Evolutionary conservation across 1,139 yeast species (phyloP).

Genomic region (Diutina siamensis): DNA sequence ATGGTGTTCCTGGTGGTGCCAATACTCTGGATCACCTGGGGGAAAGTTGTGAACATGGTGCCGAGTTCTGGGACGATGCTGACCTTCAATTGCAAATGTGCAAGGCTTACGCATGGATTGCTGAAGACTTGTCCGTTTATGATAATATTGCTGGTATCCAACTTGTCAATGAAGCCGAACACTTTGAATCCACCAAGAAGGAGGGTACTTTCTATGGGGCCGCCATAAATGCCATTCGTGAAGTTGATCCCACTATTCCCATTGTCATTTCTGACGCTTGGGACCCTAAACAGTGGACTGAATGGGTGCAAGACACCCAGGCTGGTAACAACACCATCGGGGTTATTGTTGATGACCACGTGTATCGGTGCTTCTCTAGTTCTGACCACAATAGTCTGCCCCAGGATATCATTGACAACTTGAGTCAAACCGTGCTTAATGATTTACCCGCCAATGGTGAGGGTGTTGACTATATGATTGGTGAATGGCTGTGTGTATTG

Average conservation of each 20-base stretch:
- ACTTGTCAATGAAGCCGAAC: constrained; percentile 74
- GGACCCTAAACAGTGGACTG: constrained; percentile 76
- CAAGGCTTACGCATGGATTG: constrained; percentile 47
- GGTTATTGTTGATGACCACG: constrained; percentile 71
- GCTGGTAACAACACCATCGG: constrained; percentile 37
- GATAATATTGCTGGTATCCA: constrained; percentile 78
- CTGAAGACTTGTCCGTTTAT: constrained; percentile 39
- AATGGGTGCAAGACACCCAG: constrained; percentile 40
- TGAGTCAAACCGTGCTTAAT: constrained; percentile 40
- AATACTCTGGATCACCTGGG: constrained; percentile 81
- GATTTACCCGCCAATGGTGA: constrained; percentile 33
- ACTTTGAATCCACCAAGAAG: constrained; percentile 33
- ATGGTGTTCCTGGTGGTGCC: constrained; percentile 90
- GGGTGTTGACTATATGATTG: constrained; percentile 66
- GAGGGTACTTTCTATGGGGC: constrained; percentile 57
- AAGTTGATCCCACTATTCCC: constrained; percentile 47
- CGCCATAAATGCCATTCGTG: constrained; percentile 53
- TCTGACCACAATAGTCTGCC: constrained; percentile 59
- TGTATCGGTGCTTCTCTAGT: constrained; percentile 78
- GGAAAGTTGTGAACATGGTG: constrained; percentile 32
- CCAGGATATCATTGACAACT: constrained; percentile 46
- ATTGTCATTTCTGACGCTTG: constrained; percentile 86
- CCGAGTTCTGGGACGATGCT: constrained; percentile 54
- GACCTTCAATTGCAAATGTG: constrained; percentile 34
- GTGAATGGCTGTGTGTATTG: constrained; percentile 85